Percentiles rank a stretch among this genome's conserved stretches.
These are phyloP conservation scores for Testicularia cyperi DNA, from an alignment of 1,284 basidiomycete genomes.

Conservation along the genomic window DNA sequence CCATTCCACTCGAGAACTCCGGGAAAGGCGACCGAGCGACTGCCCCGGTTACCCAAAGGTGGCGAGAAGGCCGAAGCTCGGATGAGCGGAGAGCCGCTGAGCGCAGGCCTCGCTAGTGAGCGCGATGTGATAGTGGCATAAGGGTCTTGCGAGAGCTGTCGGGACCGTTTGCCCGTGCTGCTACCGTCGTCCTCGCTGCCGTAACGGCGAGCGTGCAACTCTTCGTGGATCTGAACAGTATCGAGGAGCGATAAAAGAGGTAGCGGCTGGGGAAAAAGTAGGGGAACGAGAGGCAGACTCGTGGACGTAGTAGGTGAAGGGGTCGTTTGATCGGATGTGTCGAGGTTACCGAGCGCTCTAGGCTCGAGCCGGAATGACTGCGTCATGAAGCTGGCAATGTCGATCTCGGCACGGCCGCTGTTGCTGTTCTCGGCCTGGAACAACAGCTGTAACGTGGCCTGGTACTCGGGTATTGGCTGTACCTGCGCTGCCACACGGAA, in stretches of 20 bases:
- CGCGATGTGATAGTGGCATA: constrained; percentile 32
- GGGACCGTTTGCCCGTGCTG: constrained; percentile 9
- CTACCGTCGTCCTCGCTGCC: too few relatives aligned
- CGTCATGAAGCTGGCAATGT: constrained; percentile 17
- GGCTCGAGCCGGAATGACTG: constrained; percentile 44
- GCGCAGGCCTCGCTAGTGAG: constrained; percentile 12
- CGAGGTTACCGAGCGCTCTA: constrained; percentile 39
- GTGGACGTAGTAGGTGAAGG: constrained; percentile 12
- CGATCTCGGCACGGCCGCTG: background rate
- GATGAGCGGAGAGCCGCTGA: constrained; percentile 36
- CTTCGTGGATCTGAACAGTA: constrained; percentile 11
- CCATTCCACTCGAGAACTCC: constrained; percentile 41
- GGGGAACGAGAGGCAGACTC: constrained; percentile 28
- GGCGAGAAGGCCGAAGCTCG: constrained; percentile 32
- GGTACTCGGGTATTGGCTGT: constrained; percentile 36
- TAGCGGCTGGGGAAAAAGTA: constrained; percentile 47
- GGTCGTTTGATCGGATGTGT: constrained; percentile 20
- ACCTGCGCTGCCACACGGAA: constrained; percentile 6
- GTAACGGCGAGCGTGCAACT: too few relatives aligned
- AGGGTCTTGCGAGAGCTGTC: constrained; percentile 9
- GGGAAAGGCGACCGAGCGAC: constrained; percentile 19
- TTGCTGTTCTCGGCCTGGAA: too few relatives aligned
- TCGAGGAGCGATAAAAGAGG: constrained; percentile 44
- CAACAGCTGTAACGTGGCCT: constrained; percentile 27
- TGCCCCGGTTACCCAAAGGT: constrained; percentile 4